phyloP scores from a whole-genome alignment of 257 asterid species.

The Euphrasia confusa region DNA sequence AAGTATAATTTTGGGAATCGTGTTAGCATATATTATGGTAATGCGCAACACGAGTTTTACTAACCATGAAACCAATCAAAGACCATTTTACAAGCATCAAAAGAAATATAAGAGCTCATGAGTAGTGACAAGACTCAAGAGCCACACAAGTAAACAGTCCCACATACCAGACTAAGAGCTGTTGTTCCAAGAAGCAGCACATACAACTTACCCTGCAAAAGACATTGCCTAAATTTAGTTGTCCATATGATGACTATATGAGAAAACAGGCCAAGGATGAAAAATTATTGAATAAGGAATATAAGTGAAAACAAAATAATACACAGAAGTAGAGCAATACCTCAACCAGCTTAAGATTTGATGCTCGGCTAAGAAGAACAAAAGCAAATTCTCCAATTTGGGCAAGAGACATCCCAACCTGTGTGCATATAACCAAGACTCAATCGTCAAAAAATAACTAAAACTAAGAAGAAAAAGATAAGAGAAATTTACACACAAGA shows the following conservation, averaged over 20 bases:
- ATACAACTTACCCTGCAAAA: constrained; percentile 85
- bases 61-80: neutral
- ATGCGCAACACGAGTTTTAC: neutral
- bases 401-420: constrained; percentile 93
- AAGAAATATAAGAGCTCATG: constrained; percentile 44
- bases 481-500: constrained; percentile 52
- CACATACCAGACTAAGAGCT: constrained; percentile 23
- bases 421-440: constrained; percentile 20
- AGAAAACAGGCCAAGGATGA: neutral
- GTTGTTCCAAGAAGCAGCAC: constrained; percentile 47
- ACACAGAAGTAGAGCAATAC: constrained; percentile 25
- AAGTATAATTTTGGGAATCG: neutral
- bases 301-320: neutral
- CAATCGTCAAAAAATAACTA: constrained; percentile 22
- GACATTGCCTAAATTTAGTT: constrained; percentile 71
- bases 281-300: too few relatives aligned
- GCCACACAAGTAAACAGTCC: neutral
- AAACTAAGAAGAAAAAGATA: constrained; percentile 21
- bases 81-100: neutral
- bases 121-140: neutral
- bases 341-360: constrained; percentile 76
- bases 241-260: neutral
- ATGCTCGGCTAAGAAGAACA: constrained; percentile 80
- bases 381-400: constrained; percentile 91
- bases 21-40: neutral